Conservation (phyloP, 2,329 filamentous ascomycete species). For the Didymella keratinophila region DNA sequence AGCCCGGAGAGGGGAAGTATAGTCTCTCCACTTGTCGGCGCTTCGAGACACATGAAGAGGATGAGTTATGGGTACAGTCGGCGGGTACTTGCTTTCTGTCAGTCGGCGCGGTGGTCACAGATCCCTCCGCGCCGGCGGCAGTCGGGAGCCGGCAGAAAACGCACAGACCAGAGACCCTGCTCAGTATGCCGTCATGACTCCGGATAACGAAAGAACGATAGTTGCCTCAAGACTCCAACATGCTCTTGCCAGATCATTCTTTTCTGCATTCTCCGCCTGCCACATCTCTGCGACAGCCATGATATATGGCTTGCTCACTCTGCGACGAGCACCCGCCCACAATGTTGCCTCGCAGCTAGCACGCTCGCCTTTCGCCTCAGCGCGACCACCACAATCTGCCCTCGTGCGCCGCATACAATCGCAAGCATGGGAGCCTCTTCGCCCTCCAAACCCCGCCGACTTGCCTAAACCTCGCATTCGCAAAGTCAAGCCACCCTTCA, state of each 20-base stretch:
- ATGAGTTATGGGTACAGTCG: background rate
- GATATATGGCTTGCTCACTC: slow-evolving; percentile 50
- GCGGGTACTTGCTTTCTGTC: background rate
- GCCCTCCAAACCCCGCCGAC: slow-evolving; percentile 78
- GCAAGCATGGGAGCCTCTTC: slow-evolving; percentile 53
- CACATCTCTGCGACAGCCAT: slow-evolving; percentile 38
- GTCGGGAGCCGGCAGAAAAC: slow-evolving; percentile 13
- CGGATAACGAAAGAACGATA: slow-evolving; percentile 14
- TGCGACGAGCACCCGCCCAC: slow-evolving; percentile 38
- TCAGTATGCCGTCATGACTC: slow-evolving; percentile 39
- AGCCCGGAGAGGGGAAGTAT: too few relatives aligned
- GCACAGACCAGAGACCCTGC: slow-evolving; percentile 17
- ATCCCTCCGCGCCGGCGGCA: slow-evolving; percentile 10
- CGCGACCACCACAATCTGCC: slow-evolving; percentile 23
- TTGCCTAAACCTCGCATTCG: slow-evolving; percentile 64
- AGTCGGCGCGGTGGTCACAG: background rate
- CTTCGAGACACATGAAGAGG: too few relatives aligned
- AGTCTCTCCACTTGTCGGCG: too few relatives aligned
- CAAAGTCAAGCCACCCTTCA: slow-evolving; percentile 74
- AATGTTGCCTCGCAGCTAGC: slow-evolving; percentile 34
- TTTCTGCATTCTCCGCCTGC: background rate
- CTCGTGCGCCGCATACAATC: slow-evolving; percentile 42
- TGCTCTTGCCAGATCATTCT: slow-evolving; percentile 5
- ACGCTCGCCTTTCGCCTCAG: slow-evolving; percentile 23
- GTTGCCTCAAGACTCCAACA: slow-evolving; percentile 10